These are phyloP conservation scores for Phytophthora foliorum DNA, from an alignment of 352 stramenopile species.

Conservation along the genomic window DNA sequence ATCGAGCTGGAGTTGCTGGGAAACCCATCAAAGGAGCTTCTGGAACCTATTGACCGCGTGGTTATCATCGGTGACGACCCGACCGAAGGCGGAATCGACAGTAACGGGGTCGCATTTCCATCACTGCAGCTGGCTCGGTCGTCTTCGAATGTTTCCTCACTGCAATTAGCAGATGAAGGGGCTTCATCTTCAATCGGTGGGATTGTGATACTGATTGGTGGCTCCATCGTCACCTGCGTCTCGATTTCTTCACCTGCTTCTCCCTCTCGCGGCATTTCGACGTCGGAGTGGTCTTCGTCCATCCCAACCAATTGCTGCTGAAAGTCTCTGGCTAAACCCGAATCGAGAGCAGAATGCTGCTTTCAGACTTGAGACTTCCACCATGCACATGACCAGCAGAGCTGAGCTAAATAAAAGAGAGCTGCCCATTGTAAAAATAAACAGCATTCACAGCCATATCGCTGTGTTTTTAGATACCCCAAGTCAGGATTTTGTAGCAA, in stretches of 20 bases:
- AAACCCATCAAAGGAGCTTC: slow-evolving; percentile 40
- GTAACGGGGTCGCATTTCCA: slow-evolving; percentile 10
- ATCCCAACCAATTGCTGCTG: slow-evolving; percentile 13
- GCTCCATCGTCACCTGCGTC: slow-evolving; percentile 10
- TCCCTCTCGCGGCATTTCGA: slow-evolving; percentile 18
- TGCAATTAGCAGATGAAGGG: slow-evolving; percentile 15
- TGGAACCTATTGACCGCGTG: slow-evolving; percentile 26
- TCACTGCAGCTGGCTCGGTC: slow-evolving; percentile 25
- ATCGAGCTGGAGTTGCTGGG: slow-evolving; percentile 27
- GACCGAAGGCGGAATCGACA: slow-evolving; percentile 28
- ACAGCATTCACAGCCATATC: not conserved
- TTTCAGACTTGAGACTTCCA: not conserved
- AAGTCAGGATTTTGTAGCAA: too few species aligned
- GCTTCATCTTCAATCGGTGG: slow-evolving; percentile 16
- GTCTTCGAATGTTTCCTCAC: slow-evolving; percentile 21
- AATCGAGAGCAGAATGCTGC: slow-evolving; percentile 8
- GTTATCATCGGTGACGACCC: slow-evolving; percentile 25
- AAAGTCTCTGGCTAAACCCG: slow-evolving; percentile 9
- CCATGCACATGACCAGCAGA: slow-evolving; percentile 6
- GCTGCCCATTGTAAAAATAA: slow-evolving; percentile 25
- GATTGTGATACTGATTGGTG: slow-evolving; percentile 30
- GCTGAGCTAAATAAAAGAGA: slow-evolving; percentile 8
- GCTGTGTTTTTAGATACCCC: not conserved
- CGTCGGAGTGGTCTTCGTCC: slow-evolving; percentile 18
- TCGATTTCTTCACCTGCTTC: slow-evolving; percentile 15